phyloP scores from a whole-genome alignment of 768 basidiomycete species.

The Auricularia heimuer region DNA sequence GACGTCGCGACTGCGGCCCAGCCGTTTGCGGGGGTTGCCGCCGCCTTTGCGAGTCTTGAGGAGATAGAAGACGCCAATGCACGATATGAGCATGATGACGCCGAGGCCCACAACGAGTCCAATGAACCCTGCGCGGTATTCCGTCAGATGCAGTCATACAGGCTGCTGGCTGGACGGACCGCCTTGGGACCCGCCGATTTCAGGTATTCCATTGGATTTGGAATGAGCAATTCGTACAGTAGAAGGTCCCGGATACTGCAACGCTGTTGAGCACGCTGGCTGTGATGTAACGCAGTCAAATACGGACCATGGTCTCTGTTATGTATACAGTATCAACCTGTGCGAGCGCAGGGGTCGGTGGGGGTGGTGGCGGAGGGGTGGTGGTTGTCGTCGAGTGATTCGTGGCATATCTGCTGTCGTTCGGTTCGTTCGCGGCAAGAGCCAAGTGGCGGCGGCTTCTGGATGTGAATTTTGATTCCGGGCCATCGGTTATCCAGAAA shows the following conservation, averaged over 20 bases:
- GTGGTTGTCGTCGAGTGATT: background rate
- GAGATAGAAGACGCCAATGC: constrained; percentile 45
- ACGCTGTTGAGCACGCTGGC: background rate
- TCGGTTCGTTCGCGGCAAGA: no score
- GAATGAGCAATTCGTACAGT: background rate
- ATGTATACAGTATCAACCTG: background rate
- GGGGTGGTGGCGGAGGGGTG: background rate
- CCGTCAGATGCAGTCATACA: background rate
- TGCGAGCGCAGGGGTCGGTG: background rate
- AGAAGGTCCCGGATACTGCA: background rate
- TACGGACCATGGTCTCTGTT: background rate
- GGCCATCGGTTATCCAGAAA: no score
- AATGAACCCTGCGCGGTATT: constrained; percentile 41
- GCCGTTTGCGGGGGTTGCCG: constrained; percentile 10
- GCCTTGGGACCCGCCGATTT: constrained; percentile 40
- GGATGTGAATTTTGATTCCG: no score
- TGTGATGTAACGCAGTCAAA: background rate
- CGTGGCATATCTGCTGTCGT: background rate
- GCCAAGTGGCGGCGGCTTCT: no score
- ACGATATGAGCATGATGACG: constrained; percentile 43
- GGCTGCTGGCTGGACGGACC: constrained; percentile 25
- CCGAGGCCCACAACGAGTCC: constrained; percentile 46
- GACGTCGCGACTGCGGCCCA: background rate
- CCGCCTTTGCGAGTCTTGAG: constrained; percentile 38
- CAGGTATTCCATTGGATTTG: constrained; percentile 26